Evolutionary conservation across 2,329 filamentous ascomycete species (phyloP).

Genomic region (Aureobasidium sp.): DNA sequence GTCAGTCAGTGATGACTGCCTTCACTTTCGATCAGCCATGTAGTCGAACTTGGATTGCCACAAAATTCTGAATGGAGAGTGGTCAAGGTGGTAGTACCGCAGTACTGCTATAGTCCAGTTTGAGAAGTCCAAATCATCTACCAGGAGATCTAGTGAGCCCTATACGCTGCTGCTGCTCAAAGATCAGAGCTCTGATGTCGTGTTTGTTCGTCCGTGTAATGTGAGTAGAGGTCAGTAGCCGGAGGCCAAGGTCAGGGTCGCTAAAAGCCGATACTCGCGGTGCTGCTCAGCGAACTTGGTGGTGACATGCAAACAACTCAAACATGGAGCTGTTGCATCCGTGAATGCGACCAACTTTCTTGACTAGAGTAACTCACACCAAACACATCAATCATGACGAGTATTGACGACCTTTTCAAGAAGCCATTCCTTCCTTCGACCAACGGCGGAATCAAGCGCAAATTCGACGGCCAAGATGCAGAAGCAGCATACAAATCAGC

Average conservation of each 20-base stretch:
- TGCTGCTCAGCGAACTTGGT: not conserved
- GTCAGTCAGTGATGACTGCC: not conserved
- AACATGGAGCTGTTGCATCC: not conserved
- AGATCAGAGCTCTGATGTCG: not conserved
- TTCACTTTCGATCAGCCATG: not conserved
- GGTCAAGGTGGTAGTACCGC: not conserved
- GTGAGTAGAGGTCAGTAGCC: not conserved
- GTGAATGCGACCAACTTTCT: not conserved
- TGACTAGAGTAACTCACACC: not conserved
- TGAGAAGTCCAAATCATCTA: not conserved
- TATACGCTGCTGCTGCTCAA: not conserved
- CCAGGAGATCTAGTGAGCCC: not conserved
- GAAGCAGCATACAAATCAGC: constrained; percentile 53
- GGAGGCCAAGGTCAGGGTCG: not conserved
- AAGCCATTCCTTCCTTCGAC: constrained; percentile 39
- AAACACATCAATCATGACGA: constrained; percentile 39
- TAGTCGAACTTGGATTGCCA: not conserved
- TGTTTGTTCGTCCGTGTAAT: not conserved
- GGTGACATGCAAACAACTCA: not conserved
- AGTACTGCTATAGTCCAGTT: not conserved
- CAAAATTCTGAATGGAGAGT: not conserved
- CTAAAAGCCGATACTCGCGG: not conserved
- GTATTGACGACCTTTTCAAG: constrained; percentile 57
- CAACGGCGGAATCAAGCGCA: constrained; percentile 41
- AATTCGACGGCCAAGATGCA: constrained; percentile 48